Conservation (phyloP, 805 yeast genomes). For the Metschnikowia proteae region DNA sequence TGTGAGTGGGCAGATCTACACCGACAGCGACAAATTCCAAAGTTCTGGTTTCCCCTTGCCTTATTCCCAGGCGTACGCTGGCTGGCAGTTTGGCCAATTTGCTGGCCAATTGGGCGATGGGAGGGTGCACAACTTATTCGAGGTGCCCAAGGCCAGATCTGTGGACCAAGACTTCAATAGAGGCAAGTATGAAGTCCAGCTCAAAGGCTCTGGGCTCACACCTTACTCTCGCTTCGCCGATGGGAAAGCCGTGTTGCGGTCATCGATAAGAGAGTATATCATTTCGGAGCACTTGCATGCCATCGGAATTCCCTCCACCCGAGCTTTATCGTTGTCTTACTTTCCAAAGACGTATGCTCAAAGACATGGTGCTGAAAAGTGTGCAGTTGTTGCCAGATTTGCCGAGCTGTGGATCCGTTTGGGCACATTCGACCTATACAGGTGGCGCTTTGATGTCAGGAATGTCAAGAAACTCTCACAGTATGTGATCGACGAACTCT, state of each 20-base stretch:
- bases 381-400: conserved; percentile 82
- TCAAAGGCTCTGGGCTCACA: conserved; percentile 90
- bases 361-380: conserved; percentile 66
- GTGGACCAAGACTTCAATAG: conserved; percentile 24
- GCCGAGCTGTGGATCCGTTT: conserved; percentile 84
- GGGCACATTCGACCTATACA: conserved; percentile 82
- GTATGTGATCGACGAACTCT: conserved; percentile 65
- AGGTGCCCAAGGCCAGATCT: conserved; percentile 42
- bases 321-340: conserved; percentile 71
- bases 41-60: conserved; percentile 51
- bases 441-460: conserved; percentile 64
- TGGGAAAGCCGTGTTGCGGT: conserved; percentile 88
- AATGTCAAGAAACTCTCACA: conserved; percentile 65
- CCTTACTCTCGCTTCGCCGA: conserved; percentile 95
- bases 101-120: conserved; percentile 99
- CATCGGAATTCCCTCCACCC: conserved; percentile 80
- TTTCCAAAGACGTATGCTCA: conserved; percentile 77
- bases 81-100: conserved; percentile 93
- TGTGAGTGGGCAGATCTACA: conserved; percentile 55
- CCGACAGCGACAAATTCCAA: conserved; percentile 17
- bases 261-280: conserved; percentile 83
- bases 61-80: conserved; percentile 89
- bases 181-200: conserved; percentile 59
- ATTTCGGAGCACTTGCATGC: conserved; percentile 78
- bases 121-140: conserved; percentile 79